Base-by-base conservation (phyloP, 202 grass and related monocot genomes). In the Saccharum hybrid region DNA sequence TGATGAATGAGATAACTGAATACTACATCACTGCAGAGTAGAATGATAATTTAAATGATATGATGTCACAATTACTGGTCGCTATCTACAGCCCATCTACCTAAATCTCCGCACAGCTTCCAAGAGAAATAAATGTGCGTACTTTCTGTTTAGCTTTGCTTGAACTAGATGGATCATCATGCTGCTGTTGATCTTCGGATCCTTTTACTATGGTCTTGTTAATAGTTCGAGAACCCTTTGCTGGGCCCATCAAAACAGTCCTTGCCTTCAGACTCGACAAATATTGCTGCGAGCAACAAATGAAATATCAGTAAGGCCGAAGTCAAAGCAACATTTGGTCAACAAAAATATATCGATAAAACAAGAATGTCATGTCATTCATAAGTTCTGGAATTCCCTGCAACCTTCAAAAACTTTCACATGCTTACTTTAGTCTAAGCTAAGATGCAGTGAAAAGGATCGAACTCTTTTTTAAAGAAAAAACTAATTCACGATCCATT, bases 101-200 rank as follows among this genome's bases (percentile, higher is more conserved):
- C 22, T 43, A 54, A 63, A 80, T 80, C 45, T 63, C 26, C 7
- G 37, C 57, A 75, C 51, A 86, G 41, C 74, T 75, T 83, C 43
- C 42, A 74, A 63, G 10, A 60, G 57, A 60, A n/a, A 65, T 51
- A 75, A 75, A 21, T 39, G 56, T 52, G 71, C 71, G 71, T 90
- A 90, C 88, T 87, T 90, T 87, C 76, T 77, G 76, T 84, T 77
- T 87, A 80, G 69, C 59, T 49, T 81, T 90, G 81, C 71, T 90
- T 66, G 85, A 87, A 84, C 65, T 77, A 72, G 49, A 30, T 84
- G 81, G 85, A 77, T 84, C 84, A 18, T 84, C 81, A 2, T 76
- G 37, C 68, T 87, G 71, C 21, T 66, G 88, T 28, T 12, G 65
- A 83, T 90, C 85, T 4, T 77, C 71, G 2, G 66, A 76, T 40